Percentiles rank a stretch among this genome's conserved stretches.
Conservation (phyloP, 2,329 filamentous ascomycete species). For the Penicillium crustosum region DNA sequence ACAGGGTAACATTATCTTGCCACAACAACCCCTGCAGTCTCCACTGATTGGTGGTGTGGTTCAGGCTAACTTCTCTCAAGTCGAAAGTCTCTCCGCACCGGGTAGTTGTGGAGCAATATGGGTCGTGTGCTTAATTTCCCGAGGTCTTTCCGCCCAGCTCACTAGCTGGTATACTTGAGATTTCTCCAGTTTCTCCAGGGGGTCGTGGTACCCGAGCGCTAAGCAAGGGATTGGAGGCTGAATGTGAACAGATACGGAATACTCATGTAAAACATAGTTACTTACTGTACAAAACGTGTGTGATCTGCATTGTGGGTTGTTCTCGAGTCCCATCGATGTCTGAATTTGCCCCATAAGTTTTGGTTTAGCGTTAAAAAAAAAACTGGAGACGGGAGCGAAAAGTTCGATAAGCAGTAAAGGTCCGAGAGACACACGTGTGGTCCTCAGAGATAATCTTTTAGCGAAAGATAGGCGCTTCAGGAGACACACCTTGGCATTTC, state of each 20-base stretch:
- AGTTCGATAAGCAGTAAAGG: neutral
- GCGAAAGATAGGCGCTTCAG: neutral
- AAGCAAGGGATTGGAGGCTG: neutral
- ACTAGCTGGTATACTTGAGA: neutral
- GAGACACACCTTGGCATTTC: neutral
- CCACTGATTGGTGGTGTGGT: conserved; percentile 8
- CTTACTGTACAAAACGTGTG: neutral
- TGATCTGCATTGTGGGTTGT: neutral
- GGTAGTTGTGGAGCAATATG: neutral
- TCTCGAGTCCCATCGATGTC: neutral
- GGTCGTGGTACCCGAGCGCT: neutral
- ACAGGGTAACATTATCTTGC: conserved; percentile 6
- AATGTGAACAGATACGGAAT: neutral
- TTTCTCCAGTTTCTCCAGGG: neutral
- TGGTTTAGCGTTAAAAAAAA: neutral
- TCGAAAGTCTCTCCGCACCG: conserved; percentile 3
- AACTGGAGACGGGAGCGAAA: neutral
- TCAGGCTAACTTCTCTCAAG: neutral
- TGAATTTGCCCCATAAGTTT: neutral
- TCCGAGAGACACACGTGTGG: neutral
- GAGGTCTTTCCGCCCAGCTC: neutral
- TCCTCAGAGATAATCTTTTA: neutral
- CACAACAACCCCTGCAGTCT: neutral
- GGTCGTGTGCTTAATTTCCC: conserved; percentile 2
- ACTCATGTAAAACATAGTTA: neutral